phyloP scores from a whole-genome alignment of 2,329 filamentous ascomycete genomes.

The Metarhizium humberi region DNA sequence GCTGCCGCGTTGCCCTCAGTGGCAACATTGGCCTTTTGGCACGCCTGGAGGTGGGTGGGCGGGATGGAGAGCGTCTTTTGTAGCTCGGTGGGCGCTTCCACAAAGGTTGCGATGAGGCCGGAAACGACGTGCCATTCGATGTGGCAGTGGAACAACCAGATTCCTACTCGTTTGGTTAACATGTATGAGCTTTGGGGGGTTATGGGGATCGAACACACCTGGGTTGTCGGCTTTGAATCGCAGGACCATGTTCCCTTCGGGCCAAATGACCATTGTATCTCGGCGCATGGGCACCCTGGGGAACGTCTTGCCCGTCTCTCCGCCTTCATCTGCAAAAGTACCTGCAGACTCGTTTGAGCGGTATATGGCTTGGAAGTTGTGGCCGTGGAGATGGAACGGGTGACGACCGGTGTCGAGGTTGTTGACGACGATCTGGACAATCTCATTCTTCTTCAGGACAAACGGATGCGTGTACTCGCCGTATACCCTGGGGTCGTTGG shows the following conservation, averaged over 20 bases:
- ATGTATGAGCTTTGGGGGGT: conserved; percentile 4
- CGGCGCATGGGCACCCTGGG: conserved; percentile 52
- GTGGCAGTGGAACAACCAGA: conserved; percentile 73
- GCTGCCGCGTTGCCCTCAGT: conserved; percentile 64
- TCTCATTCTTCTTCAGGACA: conserved; percentile 55
- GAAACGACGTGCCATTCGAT: conserved; percentile 68
- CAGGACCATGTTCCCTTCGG: conserved; percentile 58
- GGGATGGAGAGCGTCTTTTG: conserved; percentile 55
- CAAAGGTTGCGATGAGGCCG: conserved; percentile 55
- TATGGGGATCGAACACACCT: conserved; percentile 26
- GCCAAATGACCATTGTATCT: conserved; percentile 58
- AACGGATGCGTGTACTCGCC: conserved; percentile 57
- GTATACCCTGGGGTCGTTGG: conserved; percentile 52
- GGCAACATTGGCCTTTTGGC: conserved; percentile 40
- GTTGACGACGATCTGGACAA: conserved; percentile 71
- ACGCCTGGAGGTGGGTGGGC: conserved; percentile 45
- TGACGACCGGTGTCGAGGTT: conserved; percentile 64
- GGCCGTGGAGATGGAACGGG: conserved; percentile 72
- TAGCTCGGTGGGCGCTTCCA: conserved; percentile 53
- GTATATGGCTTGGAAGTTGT: conserved; percentile 60
- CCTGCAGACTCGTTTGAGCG: conserved; percentile 50
- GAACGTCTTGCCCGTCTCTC: conserved; percentile 34
- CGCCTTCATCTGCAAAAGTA: conserved; percentile 38
- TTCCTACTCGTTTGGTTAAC: conserved; percentile 22
- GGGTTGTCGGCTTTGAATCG: conserved; percentile 61